Evolutionary conservation across 108 stramenopile species (phyloP).

Genomic region (Asterionellopsis glacialis): DNA sequence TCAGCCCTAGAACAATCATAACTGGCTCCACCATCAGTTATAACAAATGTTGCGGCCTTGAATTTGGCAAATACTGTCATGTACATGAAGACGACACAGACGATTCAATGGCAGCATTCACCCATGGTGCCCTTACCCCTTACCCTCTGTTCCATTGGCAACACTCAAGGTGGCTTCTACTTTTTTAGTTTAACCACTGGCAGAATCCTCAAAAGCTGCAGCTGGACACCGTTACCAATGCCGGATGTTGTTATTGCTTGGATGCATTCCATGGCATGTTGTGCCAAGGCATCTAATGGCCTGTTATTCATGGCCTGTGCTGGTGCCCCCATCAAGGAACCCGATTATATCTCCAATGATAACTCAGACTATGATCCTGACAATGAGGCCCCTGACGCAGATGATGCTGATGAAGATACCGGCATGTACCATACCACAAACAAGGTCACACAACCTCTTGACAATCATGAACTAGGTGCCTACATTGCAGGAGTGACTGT

Average conservation of each 20-base stretch:
- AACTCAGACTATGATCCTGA: neutral
- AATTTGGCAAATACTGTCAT: conserved; percentile 36
- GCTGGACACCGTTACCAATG: conserved; percentile 21
- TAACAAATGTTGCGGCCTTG: conserved; percentile 13
- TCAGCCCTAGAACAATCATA: conserved; percentile 19
- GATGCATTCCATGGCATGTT: conserved; percentile 16
- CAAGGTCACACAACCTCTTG: too few species aligned
- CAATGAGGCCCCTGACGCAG: neutral
- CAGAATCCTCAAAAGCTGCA: conserved; percentile 7
- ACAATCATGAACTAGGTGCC: too few species aligned
- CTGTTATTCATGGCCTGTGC: neutral
- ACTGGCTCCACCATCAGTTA: conserved; percentile 2
- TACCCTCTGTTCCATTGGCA: conserved; percentile 21
- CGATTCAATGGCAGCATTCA: conserved; percentile 11
- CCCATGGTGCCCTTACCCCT: conserved; percentile 20
- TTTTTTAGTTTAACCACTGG: conserved; percentile 22
- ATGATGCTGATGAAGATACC: too few species aligned
- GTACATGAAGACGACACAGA: conserved; percentile 31
- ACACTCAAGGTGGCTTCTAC: conserved; percentile 28
- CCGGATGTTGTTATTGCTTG: conserved; percentile 17
- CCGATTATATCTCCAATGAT: neutral
- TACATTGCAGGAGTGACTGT: too few species aligned
- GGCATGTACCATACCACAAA: too few species aligned
- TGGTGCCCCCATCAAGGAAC: too few species aligned
- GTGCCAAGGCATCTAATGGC: too few species aligned